Percentiles rank a stretch among this genome's conserved stretches.
Evolutionary conservation across 805 yeast genomes (phyloP).

Genomic region (Saccharomycopsis amapae): DNA sequence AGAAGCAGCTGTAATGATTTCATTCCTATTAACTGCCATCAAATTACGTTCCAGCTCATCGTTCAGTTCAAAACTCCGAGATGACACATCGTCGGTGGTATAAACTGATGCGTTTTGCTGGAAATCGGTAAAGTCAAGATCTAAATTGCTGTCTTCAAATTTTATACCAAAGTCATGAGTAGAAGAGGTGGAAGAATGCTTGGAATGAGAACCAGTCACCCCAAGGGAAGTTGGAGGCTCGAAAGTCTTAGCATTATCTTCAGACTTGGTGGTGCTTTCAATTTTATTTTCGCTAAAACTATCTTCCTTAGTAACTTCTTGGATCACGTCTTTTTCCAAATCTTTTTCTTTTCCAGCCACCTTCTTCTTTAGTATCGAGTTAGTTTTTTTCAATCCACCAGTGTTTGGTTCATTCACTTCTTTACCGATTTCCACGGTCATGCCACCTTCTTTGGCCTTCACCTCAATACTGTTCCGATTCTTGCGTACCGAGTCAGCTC

Average conservation of each 20-base stretch:
- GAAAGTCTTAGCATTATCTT: neutral
- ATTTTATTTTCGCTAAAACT: too few relatives aligned
- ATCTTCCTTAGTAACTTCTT: neutral
- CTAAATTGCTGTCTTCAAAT: conserved; percentile 18
- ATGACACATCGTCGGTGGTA: conserved; percentile 11
- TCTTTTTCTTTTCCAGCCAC: neutral
- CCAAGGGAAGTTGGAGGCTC: neutral
- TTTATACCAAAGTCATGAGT: conserved; percentile 18
- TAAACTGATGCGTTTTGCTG: neutral
- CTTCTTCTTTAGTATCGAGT: conserved; percentile 19
- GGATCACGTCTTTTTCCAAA: neutral
- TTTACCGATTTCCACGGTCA: conserved; percentile 34
- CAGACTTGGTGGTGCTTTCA: too few relatives aligned
- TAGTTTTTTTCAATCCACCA: conserved; percentile 16
- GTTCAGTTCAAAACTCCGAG: conserved; percentile 16
- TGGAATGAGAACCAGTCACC: conserved; percentile 1
- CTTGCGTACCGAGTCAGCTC: conserved; percentile 24
- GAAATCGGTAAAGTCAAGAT: conserved; percentile 24
- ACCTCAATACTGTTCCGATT: conserved; percentile 21
- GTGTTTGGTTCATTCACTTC: conserved; percentile 24
- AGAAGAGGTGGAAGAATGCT: conserved; percentile 2
- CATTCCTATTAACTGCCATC: conserved; percentile 2
- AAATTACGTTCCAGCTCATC: conserved; percentile 14
- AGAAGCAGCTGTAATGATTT: neutral
- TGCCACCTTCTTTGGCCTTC: conserved; percentile 41